Evolutionary conservation across 1,139 yeast species (phyloP), one percentile per base, ranked within the genome.

Genomic region (Spathaspora jeffriesii): DNA sequence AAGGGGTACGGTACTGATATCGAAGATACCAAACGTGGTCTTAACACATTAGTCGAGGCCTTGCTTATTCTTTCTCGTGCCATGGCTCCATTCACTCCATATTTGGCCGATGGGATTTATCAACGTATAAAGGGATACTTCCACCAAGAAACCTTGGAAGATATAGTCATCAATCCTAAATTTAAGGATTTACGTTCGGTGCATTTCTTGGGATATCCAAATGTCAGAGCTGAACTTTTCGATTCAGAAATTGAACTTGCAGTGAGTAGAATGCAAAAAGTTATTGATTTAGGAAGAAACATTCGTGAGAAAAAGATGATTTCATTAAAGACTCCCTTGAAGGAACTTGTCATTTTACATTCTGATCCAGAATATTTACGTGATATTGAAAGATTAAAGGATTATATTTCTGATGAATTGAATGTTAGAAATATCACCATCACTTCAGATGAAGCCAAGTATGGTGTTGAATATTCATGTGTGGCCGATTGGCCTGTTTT

Each of bases 71-170:
- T 95, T 62, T 88, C 84, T 42, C 84, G 97, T 67, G 95, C 97
- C 42, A 92, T 95, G 97, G 98, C 99, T 50, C 99, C 99, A 54
- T 95, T 95, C 73, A 91, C 98, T 46, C 99, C 99, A 53, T 95
- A 86, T 79, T 78, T 95, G 67, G 79, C 98, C 46, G 99, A 95
- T 64, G 83, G 84, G 60, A 88, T 95, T 58, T 95, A 91, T 73
- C 86, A 84, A 65, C 85, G 82, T 69, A 71, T 95, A 68, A 81
- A 76, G 64, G 76, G 73, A 38, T 82, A 74, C 60, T 85, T 90
- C 67, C 67, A 79, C 20, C 74, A 68, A 31, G 81, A 78, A 43
- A 79, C 79, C 38, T 78, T 85, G 58, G 73, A 68, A 42, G 61
- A 73, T 47, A 63, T 63, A 52, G 59, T 66, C 46, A 71, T 76